Conservation (phyloP, 163 green algal genomes). For the Chloromonas sp. region DNA sequence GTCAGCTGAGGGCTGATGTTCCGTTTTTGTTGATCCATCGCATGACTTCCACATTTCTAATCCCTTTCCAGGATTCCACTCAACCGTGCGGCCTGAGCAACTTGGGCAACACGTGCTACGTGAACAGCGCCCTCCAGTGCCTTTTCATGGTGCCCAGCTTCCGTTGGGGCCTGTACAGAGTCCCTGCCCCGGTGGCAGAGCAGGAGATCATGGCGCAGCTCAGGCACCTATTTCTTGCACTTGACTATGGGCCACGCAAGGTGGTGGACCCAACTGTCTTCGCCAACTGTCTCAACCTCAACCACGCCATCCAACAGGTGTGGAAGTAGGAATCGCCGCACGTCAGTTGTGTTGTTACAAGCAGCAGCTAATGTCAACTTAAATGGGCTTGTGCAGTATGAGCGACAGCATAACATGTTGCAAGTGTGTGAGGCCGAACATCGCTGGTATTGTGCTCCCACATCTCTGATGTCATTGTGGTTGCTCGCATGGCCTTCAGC, state of each 20-base stretch:
- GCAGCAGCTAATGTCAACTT: not conserved
- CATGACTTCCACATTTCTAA: not conserved
- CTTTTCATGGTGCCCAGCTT: constrained; percentile 69
- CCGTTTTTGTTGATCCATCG: not conserved
- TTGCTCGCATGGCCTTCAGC: too few species aligned
- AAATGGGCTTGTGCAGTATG: too few species aligned
- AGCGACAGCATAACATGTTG: too few species aligned
- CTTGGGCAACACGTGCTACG: constrained; percentile 95
- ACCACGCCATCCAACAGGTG: constrained; percentile 69
- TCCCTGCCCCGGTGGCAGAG: constrained; percentile 31
- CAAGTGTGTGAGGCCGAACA: too few species aligned
- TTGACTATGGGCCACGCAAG: constrained; percentile 47
- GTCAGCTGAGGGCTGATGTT: not conserved
- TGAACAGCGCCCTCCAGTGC: constrained; percentile 91
- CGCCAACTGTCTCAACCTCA: constrained; percentile 59
- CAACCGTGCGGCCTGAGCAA: constrained; percentile 71
- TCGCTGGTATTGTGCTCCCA: too few species aligned
- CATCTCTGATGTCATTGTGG: too few species aligned
- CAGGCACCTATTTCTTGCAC: constrained; percentile 55
- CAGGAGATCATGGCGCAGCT: constrained; percentile 38
- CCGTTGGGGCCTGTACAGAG: constrained; percentile 51
- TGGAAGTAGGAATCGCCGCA: too few species aligned
- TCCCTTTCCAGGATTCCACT: too few species aligned
- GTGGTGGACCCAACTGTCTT: constrained; percentile 61
- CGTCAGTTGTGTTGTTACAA: not conserved